These are phyloP conservation scores for Porpolomopsis calyptriformis DNA, from an alignment of 768 basidiomycete genomes.

Conservation along the genomic window DNA sequence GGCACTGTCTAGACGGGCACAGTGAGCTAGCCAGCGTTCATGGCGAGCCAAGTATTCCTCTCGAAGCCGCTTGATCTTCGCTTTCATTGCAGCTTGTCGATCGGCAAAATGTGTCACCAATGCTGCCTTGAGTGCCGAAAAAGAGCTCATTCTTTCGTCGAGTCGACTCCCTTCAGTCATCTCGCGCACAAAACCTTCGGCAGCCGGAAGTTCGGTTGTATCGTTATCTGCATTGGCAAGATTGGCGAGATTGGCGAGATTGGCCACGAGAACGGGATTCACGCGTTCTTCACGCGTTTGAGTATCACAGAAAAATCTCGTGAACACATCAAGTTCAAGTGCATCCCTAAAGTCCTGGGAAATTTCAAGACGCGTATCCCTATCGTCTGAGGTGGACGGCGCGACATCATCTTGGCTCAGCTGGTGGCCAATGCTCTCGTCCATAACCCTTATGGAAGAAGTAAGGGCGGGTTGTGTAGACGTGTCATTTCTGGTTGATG, in stretches of 20 bases:
- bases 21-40: constrained; percentile 63
- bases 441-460: not conserved
- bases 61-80: constrained; percentile 47
- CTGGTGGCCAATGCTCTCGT: not conserved
- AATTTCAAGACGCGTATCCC: no score
- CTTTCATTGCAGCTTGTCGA: constrained; percentile 37
- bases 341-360: no score
- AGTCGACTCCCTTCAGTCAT: constrained; percentile 28
- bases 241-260: constrained; percentile 41
- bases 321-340: constrained; percentile 51
- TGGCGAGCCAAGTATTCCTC: constrained; percentile 62
- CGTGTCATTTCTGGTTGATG: not conserved
- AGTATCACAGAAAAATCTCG: constrained; percentile 46
- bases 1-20: constrained; percentile 55
- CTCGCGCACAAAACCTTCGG: constrained; percentile 39
- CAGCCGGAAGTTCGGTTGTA: constrained; percentile 23
- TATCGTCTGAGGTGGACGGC: not conserved
- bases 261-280: constrained; percentile 52
- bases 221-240: constrained; percentile 11
- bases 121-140: constrained; percentile 33
- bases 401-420: not conserved
- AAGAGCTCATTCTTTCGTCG: constrained; percentile 26
- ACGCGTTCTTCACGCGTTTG: constrained; percentile 55
- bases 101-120: constrained; percentile 45
- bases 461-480: not conserved